Evolutionary conservation across 2,329 filamentous ascomycete genomes (phyloP), one percentile per base, ranked within the genome.

Genomic region (Metarhizium sp.): DNA sequence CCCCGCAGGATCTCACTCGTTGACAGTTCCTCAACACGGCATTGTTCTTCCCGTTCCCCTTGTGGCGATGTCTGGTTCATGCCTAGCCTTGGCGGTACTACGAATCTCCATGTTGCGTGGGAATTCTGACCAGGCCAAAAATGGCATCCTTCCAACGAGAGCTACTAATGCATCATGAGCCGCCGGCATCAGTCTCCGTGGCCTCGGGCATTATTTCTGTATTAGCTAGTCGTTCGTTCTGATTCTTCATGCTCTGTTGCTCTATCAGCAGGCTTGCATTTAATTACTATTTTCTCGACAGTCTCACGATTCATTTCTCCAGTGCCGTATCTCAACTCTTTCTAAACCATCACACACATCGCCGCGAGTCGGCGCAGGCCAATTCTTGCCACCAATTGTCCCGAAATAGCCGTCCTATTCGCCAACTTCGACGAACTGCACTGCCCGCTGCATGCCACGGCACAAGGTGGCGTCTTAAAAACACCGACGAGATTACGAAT

Each of bases 401-500:
- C 53, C 53, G 48, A 55, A 7, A 40, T 51, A 38, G 42, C 53
- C 53, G 40, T 51, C 25, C 3, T 8, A 18, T 50, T 50, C 14
- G 18, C 32, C 14, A n/a, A 49, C 32, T 42, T 47, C n/a, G 11
- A 29, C 32, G 25, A 48, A 14, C 11, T 10, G 13, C 4, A 11
- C 34, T 47, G 11, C 30, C 32, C 6, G 20, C 51, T 32, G 34
- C 34, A 46, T 30, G 20, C 8, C 45, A 29, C 25, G 14, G 11
- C 10, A 6, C 20, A 6, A 11, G 6, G 48, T 55, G 53, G 53
- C 53, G 53, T 48, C 45, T 18, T 6, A n/a, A 47, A 30, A 10
- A 6, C 45, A 2, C 36, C n/a, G 32, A 45, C 36, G 49, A 30
- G 42, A 30, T 51, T 47, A 55, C 53, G 53, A 51, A 55, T 55